phyloP scores from a whole-genome alignment of 2,329 filamentous ascomycete genomes.

The Clarireedia sp. region DNA sequence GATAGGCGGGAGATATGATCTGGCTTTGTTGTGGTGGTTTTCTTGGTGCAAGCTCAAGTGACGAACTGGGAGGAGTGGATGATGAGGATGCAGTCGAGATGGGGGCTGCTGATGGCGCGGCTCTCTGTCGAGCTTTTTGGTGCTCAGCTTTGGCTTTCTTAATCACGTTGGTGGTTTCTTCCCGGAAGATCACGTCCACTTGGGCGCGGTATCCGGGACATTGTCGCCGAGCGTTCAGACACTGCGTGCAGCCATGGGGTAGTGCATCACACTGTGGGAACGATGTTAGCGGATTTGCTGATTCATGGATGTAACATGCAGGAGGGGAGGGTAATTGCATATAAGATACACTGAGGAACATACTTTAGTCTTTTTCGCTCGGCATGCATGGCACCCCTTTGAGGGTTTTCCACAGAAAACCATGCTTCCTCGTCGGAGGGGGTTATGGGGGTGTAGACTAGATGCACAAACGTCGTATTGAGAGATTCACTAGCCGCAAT shows the following conservation, averaged over 20 bases:
- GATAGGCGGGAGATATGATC: conserved; percentile 13
- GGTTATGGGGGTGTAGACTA: no score
- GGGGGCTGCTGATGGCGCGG: not conserved
- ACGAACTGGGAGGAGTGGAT: not conserved
- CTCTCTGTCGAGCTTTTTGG: conserved; percentile 2
- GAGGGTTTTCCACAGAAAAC: conserved; percentile 52
- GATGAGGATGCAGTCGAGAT: not conserved
- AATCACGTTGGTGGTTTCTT: conserved; percentile 49
- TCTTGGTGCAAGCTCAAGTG: not conserved
- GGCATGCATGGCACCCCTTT: conserved; percentile 47
- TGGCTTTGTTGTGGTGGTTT: not conserved
- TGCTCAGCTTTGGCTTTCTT: conserved; percentile 34
- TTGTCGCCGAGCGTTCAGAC: conserved; percentile 41
- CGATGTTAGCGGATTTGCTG: not conserved
- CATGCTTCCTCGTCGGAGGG: conserved; percentile 30
- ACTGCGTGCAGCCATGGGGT: conserved; percentile 46
- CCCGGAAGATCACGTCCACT: conserved; percentile 50
- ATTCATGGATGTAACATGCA: not conserved
- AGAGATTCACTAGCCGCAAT: no score
- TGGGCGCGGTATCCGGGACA: conserved; percentile 50
- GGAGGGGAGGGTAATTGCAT: not conserved
- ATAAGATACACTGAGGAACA: not conserved
- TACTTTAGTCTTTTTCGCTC: conserved; percentile 48
- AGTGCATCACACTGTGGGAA: conserved; percentile 43
- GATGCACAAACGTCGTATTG: no score